A percentile compares a stretch with the other conserved stretches of the same genome.
phyloP scores from a whole-genome alignment of 108 stramenopile genomes.

The Conticribra guillardii region DNA sequence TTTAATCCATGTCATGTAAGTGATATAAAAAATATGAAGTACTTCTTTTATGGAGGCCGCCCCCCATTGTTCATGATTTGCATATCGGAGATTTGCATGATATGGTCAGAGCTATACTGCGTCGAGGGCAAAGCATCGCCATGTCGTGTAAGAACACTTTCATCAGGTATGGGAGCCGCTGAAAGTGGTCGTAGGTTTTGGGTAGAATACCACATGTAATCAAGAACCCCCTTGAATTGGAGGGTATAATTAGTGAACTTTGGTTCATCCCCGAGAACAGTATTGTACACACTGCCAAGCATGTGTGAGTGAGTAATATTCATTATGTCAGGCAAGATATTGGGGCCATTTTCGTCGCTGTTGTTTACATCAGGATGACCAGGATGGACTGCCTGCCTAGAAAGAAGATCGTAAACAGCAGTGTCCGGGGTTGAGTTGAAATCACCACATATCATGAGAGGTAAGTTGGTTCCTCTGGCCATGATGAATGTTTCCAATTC shows the following conservation, averaged over 20 bases:
- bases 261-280: conserved; percentile 94
- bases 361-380: conserved; percentile 86
- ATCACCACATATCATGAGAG: conserved; percentile 97
- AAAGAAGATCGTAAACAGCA: conserved; percentile 95
- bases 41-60: conserved; percentile 22
- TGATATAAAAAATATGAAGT: conserved; percentile 8
- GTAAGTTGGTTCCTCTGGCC: conserved; percentile 79
- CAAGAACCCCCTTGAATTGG: conserved; percentile 93
- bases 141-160: conserved; percentile 69
- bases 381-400: conserved; percentile 89
- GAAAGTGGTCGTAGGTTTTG: conserved; percentile 85
- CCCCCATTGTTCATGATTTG: conserved; percentile 71
- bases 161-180: conserved; percentile 88
- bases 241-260: conserved; percentile 94
- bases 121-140: conserved; percentile 95
- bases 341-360: conserved; percentile 71
- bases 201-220: conserved; percentile 97
- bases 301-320: conserved; percentile 90
- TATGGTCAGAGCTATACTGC: conserved; percentile 95
- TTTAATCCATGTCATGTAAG: background rate
- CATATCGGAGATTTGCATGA: conserved; percentile 95
- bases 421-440: conserved; percentile 98
- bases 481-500: conserved; percentile 93
- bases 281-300: conserved; percentile 92
- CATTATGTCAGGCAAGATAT: conserved; percentile 88